Evolutionary conservation across 495 filamentous ascomycete species (phyloP).

Genomic region (Aspergillus egyptiacus): DNA sequence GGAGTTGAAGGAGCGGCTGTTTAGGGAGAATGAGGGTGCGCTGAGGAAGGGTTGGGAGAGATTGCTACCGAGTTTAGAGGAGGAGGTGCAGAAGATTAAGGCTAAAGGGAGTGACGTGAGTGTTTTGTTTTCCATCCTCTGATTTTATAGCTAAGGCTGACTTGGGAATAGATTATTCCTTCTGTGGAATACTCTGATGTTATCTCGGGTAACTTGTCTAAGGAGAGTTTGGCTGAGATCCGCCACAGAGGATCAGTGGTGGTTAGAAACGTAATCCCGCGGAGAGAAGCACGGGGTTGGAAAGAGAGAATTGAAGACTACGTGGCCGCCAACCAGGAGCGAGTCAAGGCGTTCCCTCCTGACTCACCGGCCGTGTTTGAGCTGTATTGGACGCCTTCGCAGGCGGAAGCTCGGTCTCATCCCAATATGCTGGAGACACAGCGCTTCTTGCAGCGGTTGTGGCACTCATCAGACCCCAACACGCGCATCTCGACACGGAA

Average conservation of each 20-base stretch:
- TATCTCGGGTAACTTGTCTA: conserved; percentile 37
- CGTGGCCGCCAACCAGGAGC: conserved; percentile 47
- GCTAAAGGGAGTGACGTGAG: conserved; percentile 47
- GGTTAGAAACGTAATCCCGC: conserved; percentile 56
- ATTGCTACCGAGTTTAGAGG: conserved; percentile 55
- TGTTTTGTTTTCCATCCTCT: neutral
- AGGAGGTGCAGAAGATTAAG: conserved; percentile 41
- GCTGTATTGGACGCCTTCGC: conserved; percentile 79
- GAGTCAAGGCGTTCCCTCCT: conserved; percentile 47
- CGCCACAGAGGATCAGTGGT: conserved; percentile 58
- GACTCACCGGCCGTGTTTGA: conserved; percentile 75
- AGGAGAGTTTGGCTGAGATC: conserved; percentile 47
- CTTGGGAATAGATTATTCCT: conserved; percentile 50
- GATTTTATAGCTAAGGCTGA: neutral
- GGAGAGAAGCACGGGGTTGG: conserved; percentile 49
- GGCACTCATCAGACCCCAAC: conserved; percentile 61
- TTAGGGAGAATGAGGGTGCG: conserved; percentile 55
- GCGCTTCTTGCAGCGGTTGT: conserved; percentile 63
- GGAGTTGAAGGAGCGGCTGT: conserved; percentile 63
- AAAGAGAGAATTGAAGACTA: conserved; percentile 52
- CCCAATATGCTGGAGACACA: conserved; percentile 64
- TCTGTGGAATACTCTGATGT: conserved; percentile 53
- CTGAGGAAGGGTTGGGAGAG: conserved; percentile 64
- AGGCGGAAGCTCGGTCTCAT: conserved; percentile 68
- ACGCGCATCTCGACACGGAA: conserved; percentile 57